Percentiles rank a stretch among this genome's conserved stretches.
Evolutionary conservation across 352 stramenopile genomes (phyloP).

Genomic region (Globisporangium barbulae): DNA sequence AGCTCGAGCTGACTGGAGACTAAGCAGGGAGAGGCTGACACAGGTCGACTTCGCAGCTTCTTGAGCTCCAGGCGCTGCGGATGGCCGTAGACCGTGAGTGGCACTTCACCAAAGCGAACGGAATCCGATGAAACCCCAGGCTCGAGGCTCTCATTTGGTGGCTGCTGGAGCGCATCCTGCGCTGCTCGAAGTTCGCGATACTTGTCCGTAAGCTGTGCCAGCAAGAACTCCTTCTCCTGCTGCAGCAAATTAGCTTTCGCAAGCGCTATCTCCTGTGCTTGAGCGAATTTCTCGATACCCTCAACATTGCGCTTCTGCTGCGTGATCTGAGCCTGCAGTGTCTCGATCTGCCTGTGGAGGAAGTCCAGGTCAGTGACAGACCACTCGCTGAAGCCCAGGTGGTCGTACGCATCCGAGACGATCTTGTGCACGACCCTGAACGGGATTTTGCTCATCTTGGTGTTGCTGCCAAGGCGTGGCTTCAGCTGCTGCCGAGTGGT

Average conservation of each 20-base stretch:
- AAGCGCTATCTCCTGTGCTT: constrained; percentile 34
- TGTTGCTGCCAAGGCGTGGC: constrained; percentile 4
- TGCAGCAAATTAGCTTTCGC: constrained; percentile 37
- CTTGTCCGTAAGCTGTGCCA: constrained; percentile 45
- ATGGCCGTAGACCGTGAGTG: constrained; percentile 52
- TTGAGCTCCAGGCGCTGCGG: constrained; percentile 42
- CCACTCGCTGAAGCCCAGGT: constrained; percentile 50
- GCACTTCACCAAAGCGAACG: constrained; percentile 13
- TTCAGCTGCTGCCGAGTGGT: constrained; percentile 4
- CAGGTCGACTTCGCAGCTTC: constrained; percentile 22
- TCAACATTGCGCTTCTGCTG: constrained; percentile 20
- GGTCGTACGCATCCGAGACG: constrained; percentile 37
- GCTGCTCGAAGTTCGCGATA: constrained; percentile 34
- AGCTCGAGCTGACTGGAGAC: neutral
- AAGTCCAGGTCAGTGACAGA: constrained; percentile 42
- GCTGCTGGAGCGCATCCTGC: constrained; percentile 13
- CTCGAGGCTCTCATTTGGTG: constrained; percentile 11
- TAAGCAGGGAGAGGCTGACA: constrained; percentile 25
- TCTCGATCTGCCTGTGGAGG: constrained; percentile 26
- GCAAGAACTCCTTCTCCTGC: constrained; percentile 55
- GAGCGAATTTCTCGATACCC: constrained; percentile 8
- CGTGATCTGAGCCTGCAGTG: constrained; percentile 18
- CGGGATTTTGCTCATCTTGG: constrained; percentile 11
- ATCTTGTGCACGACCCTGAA: constrained; percentile 29
- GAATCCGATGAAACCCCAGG: neutral